Evolutionary conservation across 2,329 filamentous ascomycete genomes (phyloP), one percentile per base, ranked within the genome.

Genomic region (Triangularia setosa): DNA sequence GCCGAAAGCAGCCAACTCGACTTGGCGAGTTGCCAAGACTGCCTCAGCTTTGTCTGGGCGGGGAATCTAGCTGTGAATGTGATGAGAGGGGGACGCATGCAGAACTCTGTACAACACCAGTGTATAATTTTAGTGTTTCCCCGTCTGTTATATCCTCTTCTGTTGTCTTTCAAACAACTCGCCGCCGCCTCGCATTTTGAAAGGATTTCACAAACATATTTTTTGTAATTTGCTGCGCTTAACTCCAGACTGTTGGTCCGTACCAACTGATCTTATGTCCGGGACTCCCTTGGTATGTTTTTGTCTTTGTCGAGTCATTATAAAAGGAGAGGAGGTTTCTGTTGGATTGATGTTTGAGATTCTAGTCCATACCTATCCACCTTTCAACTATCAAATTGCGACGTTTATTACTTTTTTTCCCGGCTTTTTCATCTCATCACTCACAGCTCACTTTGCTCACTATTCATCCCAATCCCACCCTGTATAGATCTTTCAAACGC

Each of bases 1-100:
- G n/a, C 58, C 55, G 24, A 61, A 65, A 64, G n/a, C 44, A 67
- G 64, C 23, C 23, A 60, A 21, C n/a, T 55, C 24, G 25, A 59
- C 40, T 56, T 30, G 58, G 48, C n/a, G 25, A 54, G 27, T 14
- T 57, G 56, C 62, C 65, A 65, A 66, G 40, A 28, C 40, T 55
- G 40, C 53, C 23, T 25, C 52, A 55, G 25, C 52, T 55, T 55
- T 28, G 25, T 55, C 23, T 24, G 4, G 52, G 52, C 52, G 52
- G 25, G 52, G 52, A 28, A n/a, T 48, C 40, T 48, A 18, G 40
- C 40, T 48, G 14, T 48, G n/a, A 21, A 21, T 21, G 40, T 48
- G 18, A 48, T 48, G 40, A 48, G 40, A 48, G 2, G 40, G n/a
- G 40, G 40, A 18, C 12, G 30, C 30, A 6, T 33, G 30, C 30